phyloP scores from a whole-genome alignment of 371 early-diverging fungal genomes.

The Mortierella sp. region DNA sequence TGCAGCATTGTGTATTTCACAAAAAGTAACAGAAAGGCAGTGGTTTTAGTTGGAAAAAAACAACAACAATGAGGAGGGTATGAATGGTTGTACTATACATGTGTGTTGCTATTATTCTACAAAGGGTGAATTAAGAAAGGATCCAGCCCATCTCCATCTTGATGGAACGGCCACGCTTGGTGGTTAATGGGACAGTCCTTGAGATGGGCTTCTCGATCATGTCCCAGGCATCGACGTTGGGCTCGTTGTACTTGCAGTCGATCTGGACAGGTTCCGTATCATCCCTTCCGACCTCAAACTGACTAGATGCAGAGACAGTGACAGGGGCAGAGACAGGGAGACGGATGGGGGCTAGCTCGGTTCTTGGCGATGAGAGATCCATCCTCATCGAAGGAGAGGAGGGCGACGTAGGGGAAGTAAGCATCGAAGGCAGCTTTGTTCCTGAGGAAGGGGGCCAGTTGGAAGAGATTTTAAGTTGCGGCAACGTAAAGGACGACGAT shows the following conservation, averaged over 20 bases:
- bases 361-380: constrained; percentile 33
- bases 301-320: neutral
- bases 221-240: constrained; percentile 57
- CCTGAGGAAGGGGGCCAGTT: constrained; percentile 6
- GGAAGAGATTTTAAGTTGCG: constrained; percentile 7
- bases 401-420: constrained; percentile 4
- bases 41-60: neutral
- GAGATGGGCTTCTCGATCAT: constrained; percentile 56
- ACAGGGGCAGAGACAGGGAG: neutral
- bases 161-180: constrained; percentile 46
- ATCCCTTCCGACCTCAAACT: constrained; percentile 41
- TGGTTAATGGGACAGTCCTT: constrained; percentile 34
- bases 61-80: neutral
- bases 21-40: neutral
- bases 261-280: constrained; percentile 35
- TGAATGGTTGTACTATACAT: neutral
- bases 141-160: constrained; percentile 61
- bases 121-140: constrained; percentile 23
- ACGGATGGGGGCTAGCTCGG: constrained; percentile 37
- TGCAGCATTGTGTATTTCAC: neutral
- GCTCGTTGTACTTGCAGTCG: constrained; percentile 57
- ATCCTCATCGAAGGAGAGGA: constrained; percentile 23
- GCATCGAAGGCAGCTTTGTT: neutral
- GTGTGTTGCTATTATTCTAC: neutral
- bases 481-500: constrained; percentile 6